A percentile compares a stretch with the other conserved stretches of the same genome.
Conservation (phyloP, 2,329 filamentous ascomycete genomes). For the Calonectria ilicicola region DNA sequence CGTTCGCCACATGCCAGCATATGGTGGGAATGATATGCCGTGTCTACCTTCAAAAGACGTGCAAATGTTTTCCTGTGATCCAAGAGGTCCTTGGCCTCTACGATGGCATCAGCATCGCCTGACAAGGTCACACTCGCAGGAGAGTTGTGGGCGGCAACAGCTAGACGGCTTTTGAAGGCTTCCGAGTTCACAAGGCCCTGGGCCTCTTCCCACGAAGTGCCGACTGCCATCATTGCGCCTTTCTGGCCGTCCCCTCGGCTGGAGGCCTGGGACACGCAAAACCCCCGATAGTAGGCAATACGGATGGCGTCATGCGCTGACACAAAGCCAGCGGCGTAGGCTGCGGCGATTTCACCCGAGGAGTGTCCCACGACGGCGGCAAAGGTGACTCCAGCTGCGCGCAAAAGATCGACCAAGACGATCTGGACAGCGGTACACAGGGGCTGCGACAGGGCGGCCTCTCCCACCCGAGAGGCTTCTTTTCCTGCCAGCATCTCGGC, state of each 20-base stretch:
- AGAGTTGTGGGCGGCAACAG: constrained; percentile 42
- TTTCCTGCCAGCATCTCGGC: constrained; percentile 37
- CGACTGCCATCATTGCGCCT: constrained; percentile 40
- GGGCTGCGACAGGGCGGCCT: constrained; percentile 60
- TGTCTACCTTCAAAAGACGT: constrained; percentile 54
- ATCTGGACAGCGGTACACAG: constrained; percentile 66
- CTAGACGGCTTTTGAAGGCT: constrained; percentile 32
- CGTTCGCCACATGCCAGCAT: constrained; percentile 48
- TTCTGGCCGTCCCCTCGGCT: background rate
- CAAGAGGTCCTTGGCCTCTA: constrained; percentile 33
- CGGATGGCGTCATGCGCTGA: constrained; percentile 12
- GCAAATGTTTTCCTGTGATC: constrained; percentile 31
- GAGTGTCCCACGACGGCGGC: constrained; percentile 51
- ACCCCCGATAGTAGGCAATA: constrained; percentile 28
- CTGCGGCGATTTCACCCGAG: constrained; percentile 53
- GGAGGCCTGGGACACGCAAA: background rate
- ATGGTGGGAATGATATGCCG: constrained; percentile 63
- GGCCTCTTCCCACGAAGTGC: constrained; percentile 33
- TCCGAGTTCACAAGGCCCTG: background rate
- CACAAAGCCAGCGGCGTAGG: constrained; percentile 49
- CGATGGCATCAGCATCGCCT: constrained; percentile 45
- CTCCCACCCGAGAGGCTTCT: constrained; percentile 26
- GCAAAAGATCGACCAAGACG: constrained; percentile 52
- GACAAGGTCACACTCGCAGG: constrained; percentile 42
- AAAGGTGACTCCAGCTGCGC: constrained; percentile 43